A percentile compares a stretch with the other conserved stretches of the same genome.
These are phyloP conservation scores for Colletotrichum lupini DNA, from an alignment of 2,329 filamentous ascomycete species.

Conservation along the genomic window DNA sequence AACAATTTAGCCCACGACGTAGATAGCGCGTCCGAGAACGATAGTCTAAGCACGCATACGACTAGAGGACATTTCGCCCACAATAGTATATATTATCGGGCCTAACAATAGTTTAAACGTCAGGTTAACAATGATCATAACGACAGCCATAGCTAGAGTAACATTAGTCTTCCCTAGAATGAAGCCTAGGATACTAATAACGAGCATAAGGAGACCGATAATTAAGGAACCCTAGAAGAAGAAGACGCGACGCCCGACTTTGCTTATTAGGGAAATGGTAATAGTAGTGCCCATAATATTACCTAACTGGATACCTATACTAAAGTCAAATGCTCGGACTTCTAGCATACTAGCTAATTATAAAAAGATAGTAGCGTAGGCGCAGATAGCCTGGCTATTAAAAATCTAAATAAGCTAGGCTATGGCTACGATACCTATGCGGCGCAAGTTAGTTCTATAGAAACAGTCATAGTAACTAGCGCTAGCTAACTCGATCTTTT, in stretches of 20 bases:
- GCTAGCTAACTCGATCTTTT: conserved; percentile 44
- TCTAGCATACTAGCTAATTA: conserved; percentile 59
- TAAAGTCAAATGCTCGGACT: conserved; percentile 54
- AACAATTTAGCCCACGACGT: conserved; percentile 54
- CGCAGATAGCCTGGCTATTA: conserved; percentile 58
- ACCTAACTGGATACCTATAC: conserved; percentile 61
- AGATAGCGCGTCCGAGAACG: conserved; percentile 53
- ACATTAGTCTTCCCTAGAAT: conserved; percentile 36
- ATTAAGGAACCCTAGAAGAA: conserved; percentile 51
- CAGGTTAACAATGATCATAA: conserved; percentile 53
- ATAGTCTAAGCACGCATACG: conserved; percentile 58
- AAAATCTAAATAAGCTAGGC: conserved; percentile 43
- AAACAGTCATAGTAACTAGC: conserved; percentile 53
- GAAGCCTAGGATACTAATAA: conserved; percentile 54
- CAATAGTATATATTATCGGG: conserved; percentile 56
- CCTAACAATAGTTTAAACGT: conserved; percentile 58
- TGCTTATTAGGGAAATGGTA: conserved; percentile 51
- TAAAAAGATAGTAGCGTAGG: conserved; percentile 62
- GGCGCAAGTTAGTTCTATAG: conserved; percentile 47
- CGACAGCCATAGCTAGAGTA: conserved; percentile 47
- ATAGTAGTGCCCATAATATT: conserved; percentile 53
- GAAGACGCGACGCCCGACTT: conserved; percentile 52
- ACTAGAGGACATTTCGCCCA: conserved; percentile 56
- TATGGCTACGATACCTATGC: conserved; percentile 44
- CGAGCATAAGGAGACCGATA: conserved; percentile 52